A percentile compares a stretch with the other conserved stretches of the same genome.
These are phyloP conservation scores for Chytriomyces sp. DNA, from an alignment of 192 early-diverging fungal species.

Conservation along the genomic window DNA sequence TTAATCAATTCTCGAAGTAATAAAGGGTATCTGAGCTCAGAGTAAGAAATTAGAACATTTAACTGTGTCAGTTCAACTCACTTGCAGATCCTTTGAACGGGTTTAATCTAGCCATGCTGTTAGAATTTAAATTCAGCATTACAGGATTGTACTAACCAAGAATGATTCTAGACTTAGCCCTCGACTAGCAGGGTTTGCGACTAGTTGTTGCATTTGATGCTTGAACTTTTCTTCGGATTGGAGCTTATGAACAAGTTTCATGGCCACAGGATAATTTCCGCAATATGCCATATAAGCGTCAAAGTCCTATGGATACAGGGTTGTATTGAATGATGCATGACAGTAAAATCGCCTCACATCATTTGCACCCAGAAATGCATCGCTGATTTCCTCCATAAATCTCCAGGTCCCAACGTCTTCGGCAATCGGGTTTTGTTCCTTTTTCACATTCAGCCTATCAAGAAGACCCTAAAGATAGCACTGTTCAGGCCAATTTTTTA, in stretches of 20 bases:
- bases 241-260: conserved; percentile 49
- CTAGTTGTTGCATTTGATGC: conserved; percentile 41
- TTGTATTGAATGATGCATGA: neutral
- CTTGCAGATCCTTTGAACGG: conserved; percentile 65
- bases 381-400: neutral
- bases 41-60: conserved; percentile 3
- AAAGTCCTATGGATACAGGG: neutral
- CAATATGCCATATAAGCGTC: conserved; percentile 53
- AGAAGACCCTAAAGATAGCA: conserved; percentile 38
- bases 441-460: conserved; percentile 37
- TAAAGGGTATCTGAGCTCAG: conserved; percentile 41
- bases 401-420: conserved; percentile 39
- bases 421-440: conserved; percentile 48
- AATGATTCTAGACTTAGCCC: conserved; percentile 63
- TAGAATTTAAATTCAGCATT: conserved; percentile 1
- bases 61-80: conserved; percentile 20
- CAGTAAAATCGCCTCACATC: conserved; percentile 10
- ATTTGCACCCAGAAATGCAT: neutral
- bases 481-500: neutral
- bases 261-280: conserved; percentile 56
- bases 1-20: conserved; percentile 53
- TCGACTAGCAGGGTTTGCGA: conserved; percentile 41
- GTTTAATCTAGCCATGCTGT: conserved; percentile 52
- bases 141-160: conserved; percentile 33
- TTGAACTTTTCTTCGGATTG: conserved; percentile 43